These are phyloP conservation scores for Ceratocystis variospora DNA, from an alignment of 2,329 filamentous ascomycete species.

Conservation along the genomic window DNA sequence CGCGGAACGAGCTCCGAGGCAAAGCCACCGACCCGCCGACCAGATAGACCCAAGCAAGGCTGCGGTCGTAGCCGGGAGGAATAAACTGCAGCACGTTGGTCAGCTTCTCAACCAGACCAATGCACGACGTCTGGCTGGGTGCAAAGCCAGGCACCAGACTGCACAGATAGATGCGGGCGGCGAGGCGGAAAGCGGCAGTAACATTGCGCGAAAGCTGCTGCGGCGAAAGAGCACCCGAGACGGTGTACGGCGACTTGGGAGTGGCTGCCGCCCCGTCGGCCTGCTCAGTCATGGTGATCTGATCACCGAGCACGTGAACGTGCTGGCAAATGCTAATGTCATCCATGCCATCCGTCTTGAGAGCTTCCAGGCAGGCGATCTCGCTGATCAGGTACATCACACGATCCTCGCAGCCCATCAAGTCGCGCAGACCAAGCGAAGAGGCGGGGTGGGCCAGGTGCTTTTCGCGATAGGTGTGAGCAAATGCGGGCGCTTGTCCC, in stretches of 20 bases:
- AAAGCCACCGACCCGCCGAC: conserved; percentile 69
- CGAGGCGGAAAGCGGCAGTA: conserved; percentile 77
- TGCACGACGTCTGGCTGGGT: conserved; percentile 57
- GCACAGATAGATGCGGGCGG: conserved; percentile 93
- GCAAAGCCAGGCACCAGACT: conserved; percentile 81
- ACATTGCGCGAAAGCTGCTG: conserved; percentile 80
- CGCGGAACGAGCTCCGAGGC: conserved; percentile 59
- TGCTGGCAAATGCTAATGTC: conserved; percentile 78
- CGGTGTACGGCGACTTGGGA: conserved; percentile 34
- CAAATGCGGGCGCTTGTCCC: conserved; percentile 71
- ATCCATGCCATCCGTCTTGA: conserved; percentile 72
- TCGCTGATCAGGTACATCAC: conserved; percentile 98
- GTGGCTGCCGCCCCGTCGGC: conserved; percentile 38
- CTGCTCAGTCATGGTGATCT: conserved; percentile 69
- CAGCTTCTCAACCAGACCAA: conserved; percentile 65
- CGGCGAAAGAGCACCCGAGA: conserved; percentile 62
- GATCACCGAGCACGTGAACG: conserved; percentile 72
- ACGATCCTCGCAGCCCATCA: conserved; percentile 95
- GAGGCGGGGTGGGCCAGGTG: conserved; percentile 54
- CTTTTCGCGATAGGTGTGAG: conserved; percentile 91
- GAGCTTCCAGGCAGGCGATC: conserved; percentile 84
- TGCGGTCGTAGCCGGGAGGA: conserved; percentile 79
- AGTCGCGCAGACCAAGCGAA: conserved; percentile 63
- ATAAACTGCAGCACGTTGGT: conserved; percentile 66
- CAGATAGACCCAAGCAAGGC: conserved; percentile 84